Evolutionary conservation across 179 eudicot species (phyloP), one percentile per base, ranked within the genome.

Genomic region (Beta macrorhiza): DNA sequence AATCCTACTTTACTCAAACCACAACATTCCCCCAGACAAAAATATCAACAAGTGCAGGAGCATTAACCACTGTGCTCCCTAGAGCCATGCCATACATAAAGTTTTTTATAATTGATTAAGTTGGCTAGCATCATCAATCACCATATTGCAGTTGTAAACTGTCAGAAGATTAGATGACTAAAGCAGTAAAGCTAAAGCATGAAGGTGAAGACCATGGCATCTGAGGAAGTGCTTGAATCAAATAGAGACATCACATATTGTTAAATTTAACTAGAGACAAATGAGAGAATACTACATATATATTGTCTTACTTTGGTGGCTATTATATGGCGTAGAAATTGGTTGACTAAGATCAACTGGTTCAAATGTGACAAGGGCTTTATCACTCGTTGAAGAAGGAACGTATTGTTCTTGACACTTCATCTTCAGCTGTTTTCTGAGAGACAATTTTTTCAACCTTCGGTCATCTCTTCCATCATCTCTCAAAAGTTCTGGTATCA

Each of bases 391-490:
- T 4, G 79, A 37, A 77, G 85, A 67, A 64, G 78, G 80, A 81
- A 71, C 37, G 55, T 79, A 70, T 61, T 90, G 91, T 72, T 90
- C 95, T 86, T 90, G 95, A 87, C 92, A 89, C 87, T 90, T 91
- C 85, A 90, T 78, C 85, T 89, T 94, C 83, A 94, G 84, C 84
- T 94, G 97, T 85, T 90, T 92, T 88, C 94, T 89, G 82, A 87
- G 68, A 75, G 98, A 94, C 69, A 96, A 79, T 81, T 94, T 96
- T 89, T 94, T 98, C 76, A 86, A 70, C 88, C 92, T 86, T 76
- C 87, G 83, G 57, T 86, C 93, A 42, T 91, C 97, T 85, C 92
- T 87, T 61, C 88, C 93, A 67, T 75, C 81, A 72, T 88, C 92
- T 70, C 84, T 88, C 71, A 79, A 71, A 79, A 91, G 85, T 75